These are phyloP conservation scores for Perilla frutescens DNA, from an alignment of 257 asterid genomes.

Conservation along the genomic window DNA sequence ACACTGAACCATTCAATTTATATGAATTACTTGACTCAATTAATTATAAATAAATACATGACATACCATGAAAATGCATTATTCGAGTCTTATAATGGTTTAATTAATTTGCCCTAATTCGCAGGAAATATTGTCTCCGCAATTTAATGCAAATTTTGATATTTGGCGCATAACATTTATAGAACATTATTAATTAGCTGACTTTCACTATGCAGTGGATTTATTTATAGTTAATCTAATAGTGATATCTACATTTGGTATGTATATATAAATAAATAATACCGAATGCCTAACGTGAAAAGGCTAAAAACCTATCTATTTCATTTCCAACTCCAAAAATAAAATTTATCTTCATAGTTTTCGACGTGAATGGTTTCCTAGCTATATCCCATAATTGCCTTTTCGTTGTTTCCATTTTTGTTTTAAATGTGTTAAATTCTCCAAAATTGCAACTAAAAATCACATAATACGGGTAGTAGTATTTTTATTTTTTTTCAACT, in stretches of 20 bases:
- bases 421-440: neutral
- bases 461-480: too few species aligned
- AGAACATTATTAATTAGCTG: constrained; percentile 25
- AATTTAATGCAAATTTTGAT: constrained; percentile 40
- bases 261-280: neutral
- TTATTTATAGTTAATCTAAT: constrained; percentile 3
- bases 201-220: neutral
- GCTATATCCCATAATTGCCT: neutral
- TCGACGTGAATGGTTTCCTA: neutral
- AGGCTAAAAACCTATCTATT: constrained; percentile 14
- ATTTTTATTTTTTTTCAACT: too few species aligned
- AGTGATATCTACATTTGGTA: constrained; percentile 9
- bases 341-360: neutral
- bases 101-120: constrained; percentile 37
- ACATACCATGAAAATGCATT: constrained; percentile 14
- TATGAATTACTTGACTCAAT: neutral
- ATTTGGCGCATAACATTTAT: constrained; percentile 31
- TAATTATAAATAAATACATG: neutral
- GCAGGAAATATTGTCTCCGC: constrained; percentile 31
- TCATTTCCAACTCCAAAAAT: neutral
- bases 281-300: neutral
- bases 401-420: neutral
- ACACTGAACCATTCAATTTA: neutral
- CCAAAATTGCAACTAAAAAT: neutral
- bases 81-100: neutral